These are phyloP conservation scores for Quercus glauca DNA, from an alignment of 306 rosid genomes.

Conservation along the genomic window DNA sequence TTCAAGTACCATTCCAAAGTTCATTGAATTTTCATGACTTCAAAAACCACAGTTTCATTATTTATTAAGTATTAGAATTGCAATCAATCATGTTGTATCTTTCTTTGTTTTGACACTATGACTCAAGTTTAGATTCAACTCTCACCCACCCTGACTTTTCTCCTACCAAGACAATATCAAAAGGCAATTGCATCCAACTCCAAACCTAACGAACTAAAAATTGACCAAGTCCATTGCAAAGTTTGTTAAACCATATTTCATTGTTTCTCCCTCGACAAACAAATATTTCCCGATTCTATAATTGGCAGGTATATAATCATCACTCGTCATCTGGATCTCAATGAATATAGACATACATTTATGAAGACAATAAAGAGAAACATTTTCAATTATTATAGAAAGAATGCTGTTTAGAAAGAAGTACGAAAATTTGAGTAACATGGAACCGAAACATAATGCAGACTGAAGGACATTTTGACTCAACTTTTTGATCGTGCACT, in stretches of 20 bases:
- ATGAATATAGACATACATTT: not conserved
- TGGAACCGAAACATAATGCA: not conserved
- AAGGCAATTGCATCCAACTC: not conserved
- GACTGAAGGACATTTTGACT: not conserved
- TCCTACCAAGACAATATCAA: slow-evolving; percentile 18
- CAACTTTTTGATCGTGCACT: not conserved
- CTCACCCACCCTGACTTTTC: slow-evolving; percentile 8
- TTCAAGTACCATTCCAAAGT: not conserved
- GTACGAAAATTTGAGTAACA: not conserved
- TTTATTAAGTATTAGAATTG: not conserved
- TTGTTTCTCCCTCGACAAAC: not conserved
- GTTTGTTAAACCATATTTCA: not conserved
- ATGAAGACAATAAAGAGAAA: not conserved
- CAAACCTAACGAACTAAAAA: not conserved
- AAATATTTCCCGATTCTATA: not conserved
- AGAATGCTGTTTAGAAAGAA: not conserved
- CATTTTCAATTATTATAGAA: not conserved
- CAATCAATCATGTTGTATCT: not conserved
- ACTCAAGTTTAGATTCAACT: not conserved
- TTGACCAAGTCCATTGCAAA: not conserved
- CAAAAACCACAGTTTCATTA: not conserved
- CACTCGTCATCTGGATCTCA: not conserved
- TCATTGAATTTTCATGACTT: not conserved
- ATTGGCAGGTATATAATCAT: not conserved
- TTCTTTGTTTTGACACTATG: not conserved